phyloP scores from a whole-genome alignment of 345 rosid species.

The Eucalyptus marginata region DNA sequence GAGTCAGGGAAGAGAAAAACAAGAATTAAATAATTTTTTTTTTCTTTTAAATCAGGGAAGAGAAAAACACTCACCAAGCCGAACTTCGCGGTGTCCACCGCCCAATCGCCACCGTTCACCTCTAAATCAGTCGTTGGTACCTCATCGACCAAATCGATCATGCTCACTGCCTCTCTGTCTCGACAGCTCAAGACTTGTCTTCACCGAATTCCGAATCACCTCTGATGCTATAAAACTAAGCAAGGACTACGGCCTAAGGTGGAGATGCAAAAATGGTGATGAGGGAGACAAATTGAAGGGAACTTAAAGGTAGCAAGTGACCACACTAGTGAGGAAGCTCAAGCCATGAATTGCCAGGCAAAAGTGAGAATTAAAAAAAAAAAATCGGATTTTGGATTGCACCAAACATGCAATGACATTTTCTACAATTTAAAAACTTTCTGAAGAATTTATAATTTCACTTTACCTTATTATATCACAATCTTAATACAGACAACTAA shows the following conservation, averaged over 20 bases:
- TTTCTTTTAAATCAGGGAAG: neutral
- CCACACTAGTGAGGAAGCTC: neutral
- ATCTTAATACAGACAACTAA: neutral
- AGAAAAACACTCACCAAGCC: neutral
- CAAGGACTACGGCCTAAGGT: neutral
- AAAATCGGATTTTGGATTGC: neutral
- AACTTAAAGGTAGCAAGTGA: neutral
- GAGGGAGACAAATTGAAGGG: neutral
- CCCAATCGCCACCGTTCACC: too few relatives aligned
- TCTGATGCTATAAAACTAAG: neutral
- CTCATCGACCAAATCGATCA: neutral
- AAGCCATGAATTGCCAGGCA: neutral
- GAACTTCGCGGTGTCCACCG: neutral
- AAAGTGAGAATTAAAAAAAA: neutral
- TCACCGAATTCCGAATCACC: neutral
- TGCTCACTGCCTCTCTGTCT: neutral
- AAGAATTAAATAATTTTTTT: too few relatives aligned
- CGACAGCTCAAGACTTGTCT: neutral
- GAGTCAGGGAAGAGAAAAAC: neutral
- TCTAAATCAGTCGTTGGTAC: too few relatives aligned
- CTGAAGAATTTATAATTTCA: accelerated
- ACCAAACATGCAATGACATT: neutral
- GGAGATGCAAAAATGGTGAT: neutral
- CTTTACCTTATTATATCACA: neutral
- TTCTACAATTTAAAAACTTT: too few relatives aligned